A percentile compares a stretch with the other conserved stretches of the same genome.
Conservation (phyloP, 1,284 basidiomycete genomes). For the Schizopora paradoxa region DNA sequence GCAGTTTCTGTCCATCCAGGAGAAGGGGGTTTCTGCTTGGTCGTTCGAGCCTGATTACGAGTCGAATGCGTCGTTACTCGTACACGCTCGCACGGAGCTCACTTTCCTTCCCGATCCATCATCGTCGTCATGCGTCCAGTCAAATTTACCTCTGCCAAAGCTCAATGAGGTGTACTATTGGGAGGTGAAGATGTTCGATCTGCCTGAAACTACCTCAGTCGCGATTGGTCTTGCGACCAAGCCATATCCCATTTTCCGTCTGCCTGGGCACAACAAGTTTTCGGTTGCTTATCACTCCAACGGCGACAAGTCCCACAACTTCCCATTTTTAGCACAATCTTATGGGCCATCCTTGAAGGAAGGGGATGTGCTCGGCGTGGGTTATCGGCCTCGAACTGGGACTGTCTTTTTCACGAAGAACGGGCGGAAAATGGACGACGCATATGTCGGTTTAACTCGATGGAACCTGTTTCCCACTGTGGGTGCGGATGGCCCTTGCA, state of each 20-base stretch:
- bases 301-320: slow-evolving; percentile 97
- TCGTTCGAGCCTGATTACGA: slow-evolving; percentile 97
- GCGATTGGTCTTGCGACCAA: slow-evolving; percentile 91
- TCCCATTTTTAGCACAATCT: slow-evolving; percentile 85
- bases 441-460: slow-evolving; percentile 80
- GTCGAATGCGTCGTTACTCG: slow-evolving; percentile 82
- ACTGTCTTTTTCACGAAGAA: slow-evolving; percentile 97
- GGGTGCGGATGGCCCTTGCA: slow-evolving; percentile 90
- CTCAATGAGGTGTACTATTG: slow-evolving; percentile 97
- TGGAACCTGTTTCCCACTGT: slow-evolving; percentile 95
- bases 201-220: slow-evolving; percentile 77
- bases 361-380: slow-evolving; percentile 91
- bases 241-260: slow-evolving; percentile 87
- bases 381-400: slow-evolving; percentile 90
- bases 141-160: slow-evolving; percentile 90
- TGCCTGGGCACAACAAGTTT: slow-evolving; percentile 84
- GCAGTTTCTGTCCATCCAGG: slow-evolving; percentile 95
- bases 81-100: slow-evolving; percentile 91
- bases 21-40: slow-evolving; percentile 97
- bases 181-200: slow-evolving; percentile 97
- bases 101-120: slow-evolving; percentile 94
- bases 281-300: slow-evolving; percentile 97
- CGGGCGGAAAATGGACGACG: slow-evolving; percentile 91
- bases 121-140: slow-evolving; percentile 89
- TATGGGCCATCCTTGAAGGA: slow-evolving; percentile 87